Base-by-base conservation (phyloP, 116 monocot genomes). In the Dioscorea cayenensis region DNA sequence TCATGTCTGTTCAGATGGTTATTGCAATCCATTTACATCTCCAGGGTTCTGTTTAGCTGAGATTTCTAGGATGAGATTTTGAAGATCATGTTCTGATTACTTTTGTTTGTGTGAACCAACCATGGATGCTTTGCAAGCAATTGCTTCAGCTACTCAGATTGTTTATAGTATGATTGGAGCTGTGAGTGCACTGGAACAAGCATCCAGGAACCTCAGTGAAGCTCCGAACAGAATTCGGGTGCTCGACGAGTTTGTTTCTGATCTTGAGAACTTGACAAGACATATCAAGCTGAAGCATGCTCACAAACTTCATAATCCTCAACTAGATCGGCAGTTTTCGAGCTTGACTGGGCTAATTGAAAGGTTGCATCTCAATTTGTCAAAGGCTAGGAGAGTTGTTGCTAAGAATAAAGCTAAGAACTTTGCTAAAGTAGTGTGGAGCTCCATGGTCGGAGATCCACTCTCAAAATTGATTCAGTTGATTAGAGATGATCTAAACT, bases 101-200 rank as follows among this genome's bases (percentile, higher is more conserved):
- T 69, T 19, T 51, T 36, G 18, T n/a, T 74, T 13, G 9, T 21
- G 5, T 38, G 67, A 13, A 18, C 11, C 11, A 18, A 28, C 16
- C 8, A 86, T 86, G 83, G 83, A 83, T 65, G 71, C 68, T 27
- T 52, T 86, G 11, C 76, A 83, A 55, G 28, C 69, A 19, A 71
- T 86, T 58, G 50, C 86, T 28, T 79, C 82, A 17, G 86, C 86
- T 36, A 74, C 79, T 7, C 79, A 86, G 63, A 77, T 83, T 20
- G 77, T 86, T 17, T 72, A 79, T n/a, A 72, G 79, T 32, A 83
- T 86, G 82, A 14, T 83, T n/a, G 71, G 73, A 59, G 79, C 82
- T 2, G 73, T 83, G 11, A 32, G 51, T 61, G 82, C 86, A 7
- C 60, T 86, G 38, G 76, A 83, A n/a, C 73, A 83, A 68, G 86